Percentiles rank a stretch among this genome's conserved stretches.
These are phyloP conservation scores for Athelia psychrophila DNA, from an alignment of 1,284 basidiomycete species.

Conservation along the genomic window DNA sequence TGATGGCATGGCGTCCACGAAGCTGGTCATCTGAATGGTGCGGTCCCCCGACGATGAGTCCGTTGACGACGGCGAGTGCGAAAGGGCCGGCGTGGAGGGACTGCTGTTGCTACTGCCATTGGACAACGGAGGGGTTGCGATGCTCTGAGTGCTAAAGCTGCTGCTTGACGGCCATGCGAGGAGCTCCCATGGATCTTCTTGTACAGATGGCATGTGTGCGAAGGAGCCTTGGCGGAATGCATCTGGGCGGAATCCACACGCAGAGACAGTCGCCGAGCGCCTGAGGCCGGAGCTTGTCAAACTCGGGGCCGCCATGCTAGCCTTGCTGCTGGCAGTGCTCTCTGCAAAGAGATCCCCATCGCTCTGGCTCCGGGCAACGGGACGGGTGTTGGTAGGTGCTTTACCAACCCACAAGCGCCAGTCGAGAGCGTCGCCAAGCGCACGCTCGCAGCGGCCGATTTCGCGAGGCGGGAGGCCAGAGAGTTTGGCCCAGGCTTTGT, in stretches of 20 bases:
- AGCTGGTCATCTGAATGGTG: constrained; percentile 50
- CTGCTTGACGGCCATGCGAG: not conserved
- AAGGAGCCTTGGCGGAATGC: not conserved
- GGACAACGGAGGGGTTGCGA: not conserved
- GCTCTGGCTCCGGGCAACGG: constrained; percentile 39
- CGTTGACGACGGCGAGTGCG: constrained; percentile 53
- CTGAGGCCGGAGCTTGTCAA: not conserved
- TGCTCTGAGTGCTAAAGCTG: not conserved
- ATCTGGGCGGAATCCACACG: not conserved
- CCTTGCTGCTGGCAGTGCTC: not conserved
- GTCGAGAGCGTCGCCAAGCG: constrained; percentile 73
- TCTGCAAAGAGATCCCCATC: constrained; percentile 29
- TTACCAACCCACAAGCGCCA: constrained; percentile 88
- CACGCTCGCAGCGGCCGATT: constrained; percentile 78
- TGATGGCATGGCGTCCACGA: constrained; percentile 34
- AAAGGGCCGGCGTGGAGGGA: constrained; percentile 50
- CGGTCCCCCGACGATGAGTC: constrained; percentile 51
- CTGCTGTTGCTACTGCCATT: constrained; percentile 13
- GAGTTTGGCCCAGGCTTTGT: constrained; percentile 88
- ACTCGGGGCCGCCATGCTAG: not conserved
- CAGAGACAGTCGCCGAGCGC: not conserved
- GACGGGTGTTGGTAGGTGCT: constrained; percentile 22
- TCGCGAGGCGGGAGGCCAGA: constrained; percentile 76
- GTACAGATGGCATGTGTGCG: not conserved
- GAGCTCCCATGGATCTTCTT: not conserved